Evolutionary conservation across 2,329 filamentous ascomycete genomes (phyloP).

Genomic region (Diaporthe vaccinii): DNA sequence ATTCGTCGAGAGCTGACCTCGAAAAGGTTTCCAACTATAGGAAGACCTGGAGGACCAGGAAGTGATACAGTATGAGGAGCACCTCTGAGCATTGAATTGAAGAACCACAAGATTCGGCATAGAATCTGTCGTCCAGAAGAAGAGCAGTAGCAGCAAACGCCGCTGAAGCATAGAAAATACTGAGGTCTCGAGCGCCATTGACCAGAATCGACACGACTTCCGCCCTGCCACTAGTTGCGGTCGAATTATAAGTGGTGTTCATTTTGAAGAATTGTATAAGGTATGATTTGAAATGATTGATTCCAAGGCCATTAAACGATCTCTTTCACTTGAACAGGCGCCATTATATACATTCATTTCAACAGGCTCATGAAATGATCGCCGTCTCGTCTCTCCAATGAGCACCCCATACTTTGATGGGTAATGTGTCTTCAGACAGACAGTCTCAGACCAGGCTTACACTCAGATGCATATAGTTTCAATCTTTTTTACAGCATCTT

Average conservation of each 20-base stretch:
- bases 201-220: neutral
- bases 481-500: neutral
- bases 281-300: neutral
- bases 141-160: neutral
- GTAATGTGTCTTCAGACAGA: neutral
- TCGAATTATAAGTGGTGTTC: neutral
- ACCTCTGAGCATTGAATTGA: neutral
- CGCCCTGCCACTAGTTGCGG: neutral
- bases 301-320: neutral
- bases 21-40: neutral
- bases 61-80: conserved; percentile 6
- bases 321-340: too few species aligned
- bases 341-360: neutral
- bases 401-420: neutral
- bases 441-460: neutral
- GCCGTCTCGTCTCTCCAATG: neutral
- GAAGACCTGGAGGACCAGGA: conserved; percentile 1
- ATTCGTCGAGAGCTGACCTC: neutral
- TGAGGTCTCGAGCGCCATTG: neutral
- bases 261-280: neutral
- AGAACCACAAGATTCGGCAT: neutral
- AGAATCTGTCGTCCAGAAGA: neutral
- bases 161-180: neutral
- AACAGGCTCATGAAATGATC: neutral
- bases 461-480: neutral